Evolutionary conservation across 495 filamentous ascomycete species (phyloP), one percentile per base, ranked within the genome.

Genomic region (Annulohypoxylon stygium): DNA sequence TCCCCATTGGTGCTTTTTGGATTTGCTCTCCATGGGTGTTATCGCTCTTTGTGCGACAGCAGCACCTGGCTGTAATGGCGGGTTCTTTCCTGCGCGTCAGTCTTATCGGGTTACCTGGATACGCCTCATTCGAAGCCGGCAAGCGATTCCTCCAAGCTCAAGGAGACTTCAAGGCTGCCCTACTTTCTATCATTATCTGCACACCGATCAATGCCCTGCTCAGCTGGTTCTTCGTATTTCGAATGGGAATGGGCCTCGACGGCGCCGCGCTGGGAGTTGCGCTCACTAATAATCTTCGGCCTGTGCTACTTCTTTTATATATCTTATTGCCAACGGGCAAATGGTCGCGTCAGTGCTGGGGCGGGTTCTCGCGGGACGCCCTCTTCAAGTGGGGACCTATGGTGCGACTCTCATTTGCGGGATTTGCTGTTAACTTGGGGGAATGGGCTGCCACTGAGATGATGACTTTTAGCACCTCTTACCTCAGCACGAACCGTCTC

Each of bases 81-180:
- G 92, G 90, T 20, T 81, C 83, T 16, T 94, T 93, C 70, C 78
- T 93, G 51, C 90, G 88, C 63, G 82, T 93, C 41, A 84, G 92
- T 20, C 81, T 92, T 23, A 58, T 91, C 23, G 91, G 91, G 11
- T 85, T 90, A 8, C 92, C 92, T 8, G 92, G 89, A 8, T 93
- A 91, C 75, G 91, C 90, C 10, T 85, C 81, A 23, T 94, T 93
- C 71, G 92, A 93, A 75, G 88, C 87, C 67, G 88, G 87, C 16
- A 93, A 94, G 75, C 86, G 92, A 30, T 94, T 90, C 76, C 81
- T 92, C 4, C 91, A 93, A 76, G 91, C 92, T 0, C 92, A 93
- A 75, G 92, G 92, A 10, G 78, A 91, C 3, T 94, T 94, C 77
- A 87, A 86, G 12, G 90, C 89, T 2, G 90, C 88, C 11, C 81